Conservation (phyloP, 257 asterid species). For the Scutellaria galericulata region DNA sequence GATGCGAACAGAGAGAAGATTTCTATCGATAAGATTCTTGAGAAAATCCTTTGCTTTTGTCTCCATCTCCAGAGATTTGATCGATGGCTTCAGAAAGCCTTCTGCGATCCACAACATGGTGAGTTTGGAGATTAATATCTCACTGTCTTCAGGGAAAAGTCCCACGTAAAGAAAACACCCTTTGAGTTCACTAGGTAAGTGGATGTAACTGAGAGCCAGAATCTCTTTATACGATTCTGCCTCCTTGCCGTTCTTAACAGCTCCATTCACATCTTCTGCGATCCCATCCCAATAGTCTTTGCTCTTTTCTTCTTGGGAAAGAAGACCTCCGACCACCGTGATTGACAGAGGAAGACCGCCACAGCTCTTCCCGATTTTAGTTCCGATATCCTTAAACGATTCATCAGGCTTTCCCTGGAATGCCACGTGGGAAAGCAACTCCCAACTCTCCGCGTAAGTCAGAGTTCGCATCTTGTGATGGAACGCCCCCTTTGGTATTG, state of each 20-base stretch:
- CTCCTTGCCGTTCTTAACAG: constrained; percentile 4
- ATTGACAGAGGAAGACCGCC: constrained; percentile 43
- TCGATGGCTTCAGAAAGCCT: constrained; percentile 23
- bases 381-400: constrained; percentile 11
- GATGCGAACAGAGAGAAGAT: constrained; percentile 26
- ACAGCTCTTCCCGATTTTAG: constrained; percentile 30
- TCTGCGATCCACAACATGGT: constrained; percentile 49
- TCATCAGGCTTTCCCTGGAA: constrained; percentile 29
- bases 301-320: constrained; percentile 17
- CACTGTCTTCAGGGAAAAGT: constrained; percentile 40
- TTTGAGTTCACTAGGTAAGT: constrained; percentile 41
- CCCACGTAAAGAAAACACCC: constrained; percentile 50
- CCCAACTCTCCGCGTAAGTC: constrained; percentile 30
- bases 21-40: constrained; percentile 36
- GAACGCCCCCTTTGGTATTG: background rate
- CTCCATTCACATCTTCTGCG: constrained; percentile 27
- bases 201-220: constrained; percentile 41
- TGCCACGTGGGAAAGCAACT: background rate
- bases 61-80: constrained; percentile 17
- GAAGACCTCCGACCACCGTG: constrained; percentile 44
- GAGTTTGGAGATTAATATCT: constrained; percentile 39
- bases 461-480: constrained; percentile 24
- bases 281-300: constrained; percentile 28
- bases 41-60: background rate
- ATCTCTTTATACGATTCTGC: constrained; percentile 22